Base-by-base conservation (phyloP, 306 rosid species). In the Malus orientalis region DNA sequence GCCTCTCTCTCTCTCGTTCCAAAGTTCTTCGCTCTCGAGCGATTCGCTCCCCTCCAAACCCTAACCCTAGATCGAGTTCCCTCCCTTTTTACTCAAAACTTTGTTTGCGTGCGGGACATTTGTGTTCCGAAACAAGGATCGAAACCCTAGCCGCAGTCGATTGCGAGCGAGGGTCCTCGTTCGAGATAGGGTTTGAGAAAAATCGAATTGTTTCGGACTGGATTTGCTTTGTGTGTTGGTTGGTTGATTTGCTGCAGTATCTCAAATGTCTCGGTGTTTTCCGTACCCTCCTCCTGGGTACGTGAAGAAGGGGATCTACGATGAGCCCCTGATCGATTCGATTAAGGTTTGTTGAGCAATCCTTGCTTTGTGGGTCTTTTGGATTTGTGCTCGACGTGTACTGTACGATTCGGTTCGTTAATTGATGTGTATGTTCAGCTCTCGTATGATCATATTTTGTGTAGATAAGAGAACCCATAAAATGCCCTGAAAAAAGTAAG, bases 311-410 rank as follows among this genome's bases (percentile, higher is more conserved):
- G 66, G 36, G 58, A 77, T 81, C 78, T 27, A 3, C 58, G 78
- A 76, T 67, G 85, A 76, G 73, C 29, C 78, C 73, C 73, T 58
- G 74, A 63, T 77, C 81, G 85, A 81, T 54, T 78, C 81, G 85
- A 76, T 77, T 76, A 81, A 81, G 85, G 85, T 77, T 81, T 63
- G 81, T 80, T 74, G 83, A 74, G 83, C 75, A 15, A 74, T 67
- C 75, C 25, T 42, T 36, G 59, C 23, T 80, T 58, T 80, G 65
- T 80, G 71, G 81, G 70, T 79, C 66, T 79, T 49, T 79, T 79
- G 83, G 22, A 74, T 74, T 67, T 79, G 65, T 74, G 83, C 83
- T 80, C 80, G 75, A 80, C 83, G 45, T 14, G 8, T 74, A 13
- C 70, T 80, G 54, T 68, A 60, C 76, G 80, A 69, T 74, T 69